Conservation (phyloP, 208 protist genomes). For the Tritrichomonas foetus region DNA sequence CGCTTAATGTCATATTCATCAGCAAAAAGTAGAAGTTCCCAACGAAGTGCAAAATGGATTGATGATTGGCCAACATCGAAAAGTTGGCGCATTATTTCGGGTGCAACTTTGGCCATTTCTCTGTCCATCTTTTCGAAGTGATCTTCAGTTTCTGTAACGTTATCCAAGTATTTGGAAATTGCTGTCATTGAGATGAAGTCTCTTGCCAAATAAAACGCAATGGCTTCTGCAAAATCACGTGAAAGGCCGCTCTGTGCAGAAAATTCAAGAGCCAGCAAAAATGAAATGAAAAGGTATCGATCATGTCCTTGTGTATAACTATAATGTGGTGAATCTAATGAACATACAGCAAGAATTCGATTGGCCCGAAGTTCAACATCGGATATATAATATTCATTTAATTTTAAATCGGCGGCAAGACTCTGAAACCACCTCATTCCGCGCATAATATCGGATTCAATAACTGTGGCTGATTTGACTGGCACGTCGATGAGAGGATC, state of each 20-base stretch:
- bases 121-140: not conserved
- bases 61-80: not conserved
- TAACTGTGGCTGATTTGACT: not conserved
- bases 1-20: not conserved
- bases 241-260: not conserved
- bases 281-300: not conserved
- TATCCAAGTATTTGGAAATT: not conserved
- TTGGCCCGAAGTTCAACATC: not conserved
- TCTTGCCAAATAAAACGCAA: not conserved
- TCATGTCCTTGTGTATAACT: not conserved
- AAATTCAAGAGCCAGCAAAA: not conserved
- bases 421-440: not conserved
- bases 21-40: not conserved
- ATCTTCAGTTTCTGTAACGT: not conserved
- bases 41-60: not conserved
- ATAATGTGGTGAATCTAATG: not conserved
- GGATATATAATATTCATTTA: not conserved
- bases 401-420: not conserved
- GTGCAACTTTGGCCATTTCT: not conserved
- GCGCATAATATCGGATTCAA: not conserved
- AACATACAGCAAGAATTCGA: not conserved
- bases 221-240: not conserved
- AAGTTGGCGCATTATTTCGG: not conserved
- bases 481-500: not conserved
- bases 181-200: not conserved